These are phyloP conservation scores for Lojkania enalia DNA, from an alignment of 2,329 filamentous ascomycete genomes.

Conservation along the genomic window DNA sequence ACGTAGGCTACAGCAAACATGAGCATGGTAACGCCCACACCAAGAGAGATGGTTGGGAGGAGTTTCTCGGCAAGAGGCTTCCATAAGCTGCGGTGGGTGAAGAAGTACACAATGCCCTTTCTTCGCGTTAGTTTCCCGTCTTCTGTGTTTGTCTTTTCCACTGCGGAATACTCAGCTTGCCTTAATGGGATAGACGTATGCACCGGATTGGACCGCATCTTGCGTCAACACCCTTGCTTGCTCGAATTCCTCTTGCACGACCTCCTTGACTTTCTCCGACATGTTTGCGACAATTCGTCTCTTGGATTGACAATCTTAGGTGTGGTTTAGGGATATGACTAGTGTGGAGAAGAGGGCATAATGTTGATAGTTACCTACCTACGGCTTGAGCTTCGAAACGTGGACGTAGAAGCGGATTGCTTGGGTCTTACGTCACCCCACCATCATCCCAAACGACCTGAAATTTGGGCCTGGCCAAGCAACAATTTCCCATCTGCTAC, in stretches of 20 bases:
- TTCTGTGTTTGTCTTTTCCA: too few species aligned
- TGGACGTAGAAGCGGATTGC: too few species aligned
- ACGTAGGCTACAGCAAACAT: slow-evolving; percentile 91
- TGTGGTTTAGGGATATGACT: background rate
- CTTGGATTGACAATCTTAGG: slow-evolving; percentile 1
- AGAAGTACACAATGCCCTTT: slow-evolving; percentile 64
- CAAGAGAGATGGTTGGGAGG: slow-evolving; percentile 67
- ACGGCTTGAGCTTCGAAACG: too few species aligned
- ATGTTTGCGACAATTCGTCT: slow-evolving; percentile 24
- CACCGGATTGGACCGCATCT: slow-evolving; percentile 72
- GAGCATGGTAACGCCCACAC: slow-evolving; percentile 68
- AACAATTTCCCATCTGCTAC: too few species aligned
- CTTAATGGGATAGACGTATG: slow-evolving; percentile 86
- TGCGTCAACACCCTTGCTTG: slow-evolving; percentile 65
- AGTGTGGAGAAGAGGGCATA: background rate
- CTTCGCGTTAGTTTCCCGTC: background rate
- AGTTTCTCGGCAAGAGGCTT: slow-evolving; percentile 61
- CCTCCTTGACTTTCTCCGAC: slow-evolving; percentile 58
- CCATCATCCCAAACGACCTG: too few species aligned
- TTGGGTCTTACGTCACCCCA: too few species aligned
- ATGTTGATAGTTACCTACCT: too few species aligned
- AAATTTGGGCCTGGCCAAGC: too few species aligned
- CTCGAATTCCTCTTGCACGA: slow-evolving; percentile 69
- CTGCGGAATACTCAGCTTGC: slow-evolving; percentile 41
- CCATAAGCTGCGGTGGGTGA: slow-evolving; percentile 61